A percentile compares a stretch with the other conserved stretches of the same genome.
Evolutionary conservation across 306 rosid species (phyloP).

Genomic region (Malus fusca): DNA sequence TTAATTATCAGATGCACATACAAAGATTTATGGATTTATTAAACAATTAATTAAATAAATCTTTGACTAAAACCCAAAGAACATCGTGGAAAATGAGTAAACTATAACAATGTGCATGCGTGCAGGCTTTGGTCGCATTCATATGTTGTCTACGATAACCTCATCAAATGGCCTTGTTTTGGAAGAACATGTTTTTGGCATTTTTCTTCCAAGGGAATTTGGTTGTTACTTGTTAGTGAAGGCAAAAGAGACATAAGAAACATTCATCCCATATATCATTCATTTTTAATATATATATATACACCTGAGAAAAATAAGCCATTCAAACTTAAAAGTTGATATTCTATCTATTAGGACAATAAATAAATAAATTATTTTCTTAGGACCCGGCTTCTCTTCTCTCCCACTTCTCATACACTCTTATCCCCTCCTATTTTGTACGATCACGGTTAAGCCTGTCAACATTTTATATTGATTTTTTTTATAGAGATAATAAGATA

Average conservation of each 20-base stretch:
- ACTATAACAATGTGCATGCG: neutral
- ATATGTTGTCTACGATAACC: neutral
- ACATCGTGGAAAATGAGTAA: too few relatives aligned
- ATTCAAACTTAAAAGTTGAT: neutral
- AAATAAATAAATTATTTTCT: too few relatives aligned
- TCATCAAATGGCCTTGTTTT: neutral
- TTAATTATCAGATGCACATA: neutral
- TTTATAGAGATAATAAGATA: too few relatives aligned
- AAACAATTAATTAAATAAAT: constrained; percentile 1
- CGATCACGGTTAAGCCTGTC: too few relatives aligned
- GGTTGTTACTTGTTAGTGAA: neutral
- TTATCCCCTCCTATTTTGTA: too few relatives aligned
- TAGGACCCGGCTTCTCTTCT: too few relatives aligned
- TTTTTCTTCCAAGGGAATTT: neutral
- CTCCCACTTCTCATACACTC: too few relatives aligned
- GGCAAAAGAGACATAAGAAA: neutral
- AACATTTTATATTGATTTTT: too few relatives aligned
- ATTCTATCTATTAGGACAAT: neutral
- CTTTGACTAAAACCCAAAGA: constrained; percentile 4
- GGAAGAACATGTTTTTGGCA: constrained; percentile 5
- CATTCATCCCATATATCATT: neutral
- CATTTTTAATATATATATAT: neutral
- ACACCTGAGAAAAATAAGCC: neutral
- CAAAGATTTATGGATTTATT: neutral
- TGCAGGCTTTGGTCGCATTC: neutral